These are phyloP conservation scores for Scedosporium dehoogii DNA, from an alignment of 2,329 filamentous ascomycete genomes.

Conservation along the genomic window DNA sequence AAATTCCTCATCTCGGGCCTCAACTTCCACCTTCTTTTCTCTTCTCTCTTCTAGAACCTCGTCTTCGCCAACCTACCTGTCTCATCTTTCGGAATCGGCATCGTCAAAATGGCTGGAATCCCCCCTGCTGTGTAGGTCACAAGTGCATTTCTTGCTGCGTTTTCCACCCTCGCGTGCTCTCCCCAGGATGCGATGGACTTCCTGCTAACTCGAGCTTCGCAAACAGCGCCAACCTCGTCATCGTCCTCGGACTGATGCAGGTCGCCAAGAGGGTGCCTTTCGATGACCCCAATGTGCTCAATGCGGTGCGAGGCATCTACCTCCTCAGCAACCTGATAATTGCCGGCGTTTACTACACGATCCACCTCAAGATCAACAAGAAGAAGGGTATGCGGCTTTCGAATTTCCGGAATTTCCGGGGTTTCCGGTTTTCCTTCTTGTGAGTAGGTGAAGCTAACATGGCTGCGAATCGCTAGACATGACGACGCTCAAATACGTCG, in stretches of 20 bases:
- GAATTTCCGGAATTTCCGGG: background rate
- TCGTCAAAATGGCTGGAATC: slow-evolving; percentile 11
- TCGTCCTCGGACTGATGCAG: slow-evolving; percentile 98
- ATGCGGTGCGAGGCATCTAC: slow-evolving; percentile 45
- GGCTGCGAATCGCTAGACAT: slow-evolving; percentile 53
- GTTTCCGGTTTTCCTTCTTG: background rate
- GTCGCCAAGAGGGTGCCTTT: slow-evolving; percentile 93
- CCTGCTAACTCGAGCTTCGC: background rate
- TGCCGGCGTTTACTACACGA: slow-evolving; percentile 72
- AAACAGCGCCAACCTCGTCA: slow-evolving; percentile 75
- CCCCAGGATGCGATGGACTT: background rate
- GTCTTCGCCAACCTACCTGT: background rate
- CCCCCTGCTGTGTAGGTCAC: slow-evolving; percentile 13
- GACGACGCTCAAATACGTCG: slow-evolving; percentile 97
- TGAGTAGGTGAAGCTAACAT: slow-evolving; percentile 1
- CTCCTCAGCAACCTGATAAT: slow-evolving; percentile 69
- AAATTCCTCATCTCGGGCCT: background rate
- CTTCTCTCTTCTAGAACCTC: background rate
- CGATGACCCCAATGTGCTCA: slow-evolving; percentile 62
- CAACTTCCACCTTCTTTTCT: background rate
- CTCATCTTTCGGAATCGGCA: background rate
- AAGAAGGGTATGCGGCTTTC: slow-evolving; percentile 70
- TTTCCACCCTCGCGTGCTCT: background rate
- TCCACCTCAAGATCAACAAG: slow-evolving; percentile 76
- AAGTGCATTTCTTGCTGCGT: background rate